Base-by-base conservation (phyloP, 1,139 yeast species). In the Pichia inconspicua region DNA sequence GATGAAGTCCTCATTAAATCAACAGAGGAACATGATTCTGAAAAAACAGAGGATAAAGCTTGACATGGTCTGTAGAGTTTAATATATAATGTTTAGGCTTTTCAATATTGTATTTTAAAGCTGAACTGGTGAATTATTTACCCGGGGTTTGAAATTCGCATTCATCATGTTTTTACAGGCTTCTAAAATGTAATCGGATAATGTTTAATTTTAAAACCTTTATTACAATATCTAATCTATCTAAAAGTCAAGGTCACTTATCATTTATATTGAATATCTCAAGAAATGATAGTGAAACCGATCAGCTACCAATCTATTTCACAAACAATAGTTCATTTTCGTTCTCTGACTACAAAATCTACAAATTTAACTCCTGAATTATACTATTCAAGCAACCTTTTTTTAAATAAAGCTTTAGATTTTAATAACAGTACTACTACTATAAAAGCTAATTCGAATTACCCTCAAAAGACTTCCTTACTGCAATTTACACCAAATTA, bases 401-500 rank as follows among this genome's bases (percentile, higher is more conserved):
- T 60, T 38, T 49, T 45, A 28, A 44, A 43, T 7, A 44, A 52
- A 7, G 37, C 55, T 1, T 45, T 51, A 4, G 47, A 47, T 35
- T 58, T 58, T 42, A 45, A 17, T 25, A 41, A 34, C 35, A 46
- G n/a, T 17, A 28, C 2, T 15, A 34, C 3, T 34, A 8, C 3
- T 22, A 34, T 22, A 8, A 34, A 34, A 6, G 12, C 7, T 34
- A 34, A 6, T n/a, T 15, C 37, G n/a, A 30, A 30, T 1, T 14
- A 30, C 4, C 34, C 34, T 35, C 41, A 25, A 38, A 9, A 5
- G 10, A 15, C 3, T 5, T 9, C 31, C n/a, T 31, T 38, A 8
- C 27, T 59, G 36, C 60, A 55, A 38, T 61, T 61, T 37, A 53
- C 53, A 31, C 59, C 63, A 34, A 61, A 61, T 42, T 55, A 54